Evolutionary conservation across 495 filamentous ascomycete species (phyloP).

Genomic region (Aspergillus baeticus): DNA sequence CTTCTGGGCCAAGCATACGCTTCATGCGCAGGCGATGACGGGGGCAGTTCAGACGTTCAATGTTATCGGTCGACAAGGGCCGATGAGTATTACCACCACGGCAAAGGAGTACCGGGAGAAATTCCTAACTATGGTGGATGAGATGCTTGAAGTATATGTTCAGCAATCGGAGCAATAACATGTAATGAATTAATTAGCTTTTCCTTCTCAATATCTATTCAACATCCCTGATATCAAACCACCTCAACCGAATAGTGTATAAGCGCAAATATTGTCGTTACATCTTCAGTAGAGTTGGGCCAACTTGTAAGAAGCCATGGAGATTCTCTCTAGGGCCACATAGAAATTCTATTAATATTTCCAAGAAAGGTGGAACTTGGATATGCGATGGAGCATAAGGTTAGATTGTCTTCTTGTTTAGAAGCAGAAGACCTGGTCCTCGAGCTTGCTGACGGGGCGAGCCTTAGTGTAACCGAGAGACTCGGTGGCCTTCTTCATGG

Average conservation of each 20-base stretch:
- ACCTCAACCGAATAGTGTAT: neutral
- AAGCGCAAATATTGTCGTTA: neutral
- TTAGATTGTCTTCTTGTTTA: conserved; percentile 38
- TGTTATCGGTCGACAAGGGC: conserved; percentile 52
- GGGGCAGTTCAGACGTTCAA: conserved; percentile 61
- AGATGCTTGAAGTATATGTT: conserved; percentile 50
- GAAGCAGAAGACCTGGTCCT: conserved; percentile 98
- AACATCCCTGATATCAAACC: neutral
- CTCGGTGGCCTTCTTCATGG: conserved; percentile 95
- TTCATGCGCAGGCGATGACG: conserved; percentile 61
- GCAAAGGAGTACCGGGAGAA: conserved; percentile 63
- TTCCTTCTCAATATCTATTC: conserved; percentile 5
- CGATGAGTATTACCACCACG: conserved; percentile 70
- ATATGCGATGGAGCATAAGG: neutral
- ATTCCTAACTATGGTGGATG: conserved; percentile 61
- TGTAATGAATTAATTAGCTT: neutral
- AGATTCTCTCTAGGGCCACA: neutral
- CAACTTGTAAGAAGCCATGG: neutral
- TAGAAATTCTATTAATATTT: neutral
- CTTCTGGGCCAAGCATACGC: conserved; percentile 69
- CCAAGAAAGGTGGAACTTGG: neutral
- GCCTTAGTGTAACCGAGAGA: conserved; percentile 87
- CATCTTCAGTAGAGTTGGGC: neutral
- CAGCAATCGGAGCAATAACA: neutral
- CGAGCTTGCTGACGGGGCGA: conserved; percentile 90